Percentiles rank a stretch among this genome's conserved stretches.
Evolutionary conservation across 192 early-diverging fungal genomes (phyloP).

Genomic region (Entomortierella lignicola): DNA sequence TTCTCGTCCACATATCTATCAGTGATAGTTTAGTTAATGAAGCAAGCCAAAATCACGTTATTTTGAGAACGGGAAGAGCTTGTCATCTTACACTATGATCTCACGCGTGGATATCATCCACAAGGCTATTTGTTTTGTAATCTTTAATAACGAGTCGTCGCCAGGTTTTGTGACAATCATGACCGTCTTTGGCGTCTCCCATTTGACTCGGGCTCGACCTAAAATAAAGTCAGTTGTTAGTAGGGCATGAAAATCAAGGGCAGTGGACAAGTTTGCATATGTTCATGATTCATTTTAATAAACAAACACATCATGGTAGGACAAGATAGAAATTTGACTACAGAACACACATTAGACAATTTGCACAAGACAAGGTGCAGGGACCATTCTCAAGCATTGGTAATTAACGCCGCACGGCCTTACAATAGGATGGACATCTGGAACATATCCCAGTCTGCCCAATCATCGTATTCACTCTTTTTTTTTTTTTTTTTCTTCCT

Average conservation of each 20-base stretch:
- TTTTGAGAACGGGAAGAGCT: constrained; percentile 5
- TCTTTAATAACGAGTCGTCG: constrained; percentile 69
- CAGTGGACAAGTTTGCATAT: no score
- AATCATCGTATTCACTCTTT: no score
- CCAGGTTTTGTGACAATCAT: constrained; percentile 86
- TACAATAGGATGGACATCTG: neutral
- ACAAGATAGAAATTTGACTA: constrained; percentile 2
- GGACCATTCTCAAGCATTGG: neutral
- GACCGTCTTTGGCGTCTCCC: constrained; percentile 59
- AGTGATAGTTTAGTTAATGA: no score
- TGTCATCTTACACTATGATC: constrained; percentile 58
- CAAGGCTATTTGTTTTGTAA: constrained; percentile 75
- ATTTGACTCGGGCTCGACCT: constrained; percentile 60
- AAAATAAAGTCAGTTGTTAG: neutral
- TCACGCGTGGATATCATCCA: constrained; percentile 70
- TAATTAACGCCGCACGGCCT: neutral
- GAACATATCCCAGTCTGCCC: no score
- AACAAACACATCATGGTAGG: neutral
- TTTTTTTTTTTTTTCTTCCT: no score
- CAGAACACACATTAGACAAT: neutral
- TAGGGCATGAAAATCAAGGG: neutral
- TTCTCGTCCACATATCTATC: constrained; percentile 75
- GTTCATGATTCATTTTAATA: neutral
- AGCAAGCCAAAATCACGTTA: no score
- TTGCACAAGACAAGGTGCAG: no score